phyloP scores from a whole-genome alignment of 257 asterid genomes.

The Solanum phureja region DNA sequence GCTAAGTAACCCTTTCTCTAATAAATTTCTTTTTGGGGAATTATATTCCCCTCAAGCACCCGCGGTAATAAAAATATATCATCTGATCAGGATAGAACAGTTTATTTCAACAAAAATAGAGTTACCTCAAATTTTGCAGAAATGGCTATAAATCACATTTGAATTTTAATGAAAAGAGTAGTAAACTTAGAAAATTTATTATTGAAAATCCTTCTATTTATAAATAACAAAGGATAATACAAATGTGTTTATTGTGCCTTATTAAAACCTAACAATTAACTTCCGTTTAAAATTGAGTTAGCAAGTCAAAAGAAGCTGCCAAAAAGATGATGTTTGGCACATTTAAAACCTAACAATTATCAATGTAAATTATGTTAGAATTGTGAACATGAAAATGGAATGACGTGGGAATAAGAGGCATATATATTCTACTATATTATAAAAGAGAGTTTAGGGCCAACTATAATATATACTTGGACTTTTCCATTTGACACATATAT shows the following conservation, averaged over 20 bases:
- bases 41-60: not conserved
- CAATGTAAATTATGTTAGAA: not conserved
- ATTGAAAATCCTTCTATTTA: not conserved
- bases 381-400: not conserved
- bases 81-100: too few relatives aligned
- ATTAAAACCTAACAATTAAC: not conserved
- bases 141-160: not conserved
- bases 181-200: not conserved
- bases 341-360: not conserved
- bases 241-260: not conserved
- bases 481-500: too few relatives aligned
- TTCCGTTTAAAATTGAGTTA: not conserved
- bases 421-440: not conserved
- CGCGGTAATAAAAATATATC: too few relatives aligned
- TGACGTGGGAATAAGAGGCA: not conserved
- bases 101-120: too few relatives aligned
- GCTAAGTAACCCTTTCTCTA: too few relatives aligned
- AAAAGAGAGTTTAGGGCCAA: too few relatives aligned
- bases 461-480: too few relatives aligned
- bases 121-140: not conserved
- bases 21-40: not conserved
- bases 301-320: not conserved
- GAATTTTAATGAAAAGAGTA: not conserved
- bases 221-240: not conserved
- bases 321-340: not conserved